A percentile compares a stretch with the other conserved stretches of the same genome.
Conservation (phyloP, 2,329 filamentous ascomycete species). For the Tolypocladium guangdongense region DNA sequence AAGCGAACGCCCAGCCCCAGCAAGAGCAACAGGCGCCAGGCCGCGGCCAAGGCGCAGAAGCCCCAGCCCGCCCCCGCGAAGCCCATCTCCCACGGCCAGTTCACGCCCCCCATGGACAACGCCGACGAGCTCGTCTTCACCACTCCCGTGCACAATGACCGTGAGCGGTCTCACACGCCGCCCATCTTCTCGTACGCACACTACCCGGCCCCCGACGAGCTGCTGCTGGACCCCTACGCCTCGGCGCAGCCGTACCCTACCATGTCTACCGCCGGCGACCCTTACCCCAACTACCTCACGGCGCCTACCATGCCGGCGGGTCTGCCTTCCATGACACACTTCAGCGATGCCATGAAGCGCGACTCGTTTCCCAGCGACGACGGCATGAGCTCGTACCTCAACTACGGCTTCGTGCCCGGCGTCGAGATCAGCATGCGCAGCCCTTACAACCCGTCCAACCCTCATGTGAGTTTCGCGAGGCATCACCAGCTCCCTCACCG, state of each 20-base stretch:
- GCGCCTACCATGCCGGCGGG: conserved; percentile 42
- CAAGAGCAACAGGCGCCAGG: conserved; percentile 32
- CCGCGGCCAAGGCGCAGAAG: conserved; percentile 12
- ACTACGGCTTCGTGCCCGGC: conserved; percentile 53
- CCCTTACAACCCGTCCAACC: conserved; percentile 56
- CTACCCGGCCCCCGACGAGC: conserved; percentile 57
- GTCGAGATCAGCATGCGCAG: conserved; percentile 52
- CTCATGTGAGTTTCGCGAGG: conserved; percentile 58
- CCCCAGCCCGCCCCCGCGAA: conserved; percentile 21
- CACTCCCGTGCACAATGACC: conserved; percentile 42
- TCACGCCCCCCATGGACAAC: conserved; percentile 48
- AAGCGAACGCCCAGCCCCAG: conserved; percentile 22
- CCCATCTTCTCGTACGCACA: conserved; percentile 56
- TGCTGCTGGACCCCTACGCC: conserved; percentile 49
- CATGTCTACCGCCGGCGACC: conserved; percentile 36
- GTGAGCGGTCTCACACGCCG: conserved; percentile 61
- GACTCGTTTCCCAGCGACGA: conserved; percentile 48
- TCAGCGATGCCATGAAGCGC: conserved; percentile 55
- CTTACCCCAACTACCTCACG: conserved; percentile 45
- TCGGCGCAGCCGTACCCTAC: conserved; percentile 40
- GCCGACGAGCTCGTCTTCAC: conserved; percentile 59
- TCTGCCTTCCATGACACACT: conserved; percentile 54
- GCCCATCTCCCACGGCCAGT: conserved; percentile 40
- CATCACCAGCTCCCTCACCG: conserved; percentile 26
- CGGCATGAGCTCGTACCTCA: conserved; percentile 54